Evolutionary conservation across 1,284 basidiomycete species (phyloP).

Genomic region (Taiwanofungus camphoratus): DNA sequence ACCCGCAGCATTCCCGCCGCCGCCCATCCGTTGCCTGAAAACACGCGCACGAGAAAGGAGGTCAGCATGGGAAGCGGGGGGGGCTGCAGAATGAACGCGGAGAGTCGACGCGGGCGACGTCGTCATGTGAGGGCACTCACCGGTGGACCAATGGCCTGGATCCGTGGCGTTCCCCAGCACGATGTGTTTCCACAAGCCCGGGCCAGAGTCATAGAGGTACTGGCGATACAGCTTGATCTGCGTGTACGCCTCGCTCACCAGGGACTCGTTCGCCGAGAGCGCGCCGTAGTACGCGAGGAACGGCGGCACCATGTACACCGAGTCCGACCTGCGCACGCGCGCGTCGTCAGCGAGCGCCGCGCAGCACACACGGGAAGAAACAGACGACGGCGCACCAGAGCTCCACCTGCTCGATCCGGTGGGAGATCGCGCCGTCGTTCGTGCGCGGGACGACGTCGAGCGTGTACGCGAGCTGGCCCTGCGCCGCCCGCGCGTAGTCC

Average conservation of each 20-base stretch:
- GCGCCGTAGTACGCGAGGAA: conserved; percentile 90
- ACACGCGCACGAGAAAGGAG: no score
- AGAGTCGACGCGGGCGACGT: background rate
- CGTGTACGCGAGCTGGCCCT: conserved; percentile 68
- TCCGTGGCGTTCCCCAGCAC: conserved; percentile 47
- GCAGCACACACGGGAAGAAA: background rate
- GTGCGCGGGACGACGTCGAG: conserved; percentile 63
- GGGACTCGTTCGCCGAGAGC: conserved; percentile 56
- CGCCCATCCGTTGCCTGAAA: conserved; percentile 78
- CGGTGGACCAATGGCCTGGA: conserved; percentile 70
- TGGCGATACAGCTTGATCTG: conserved; percentile 72
- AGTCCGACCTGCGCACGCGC: conserved; percentile 54
- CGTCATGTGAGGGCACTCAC: conserved; percentile 31
- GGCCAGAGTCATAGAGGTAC: conserved; percentile 44
- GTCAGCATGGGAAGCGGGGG: no score
- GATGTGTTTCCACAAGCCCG: conserved; percentile 68
- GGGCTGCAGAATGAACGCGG: no score
- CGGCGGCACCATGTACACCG: conserved; percentile 86
- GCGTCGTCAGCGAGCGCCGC: background rate
- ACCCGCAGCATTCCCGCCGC: conserved; percentile 85
- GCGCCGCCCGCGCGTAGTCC: conserved; percentile 66
- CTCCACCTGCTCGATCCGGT: conserved; percentile 60
- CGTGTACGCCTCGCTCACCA: conserved; percentile 67
- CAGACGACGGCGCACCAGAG: conserved; percentile 45
- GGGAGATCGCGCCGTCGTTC: conserved; percentile 76